phyloP scores from a whole-genome alignment of 2,329 filamentous ascomycete genomes.

The Alternaria novae-zelandiae region DNA sequence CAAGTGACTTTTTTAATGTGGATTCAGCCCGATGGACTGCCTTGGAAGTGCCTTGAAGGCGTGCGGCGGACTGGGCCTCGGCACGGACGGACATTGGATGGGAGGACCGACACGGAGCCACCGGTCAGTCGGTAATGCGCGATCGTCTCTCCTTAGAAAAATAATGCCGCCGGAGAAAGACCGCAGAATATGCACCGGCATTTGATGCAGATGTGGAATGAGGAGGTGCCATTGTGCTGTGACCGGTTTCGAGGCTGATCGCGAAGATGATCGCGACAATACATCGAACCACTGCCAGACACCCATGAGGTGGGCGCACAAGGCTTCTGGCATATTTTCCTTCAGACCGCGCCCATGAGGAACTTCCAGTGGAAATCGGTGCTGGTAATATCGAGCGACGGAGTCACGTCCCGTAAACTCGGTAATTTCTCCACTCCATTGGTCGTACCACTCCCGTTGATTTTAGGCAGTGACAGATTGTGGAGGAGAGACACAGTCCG shows the following conservation, averaged over 20 bases:
- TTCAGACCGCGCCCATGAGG: slow-evolving; percentile 40
- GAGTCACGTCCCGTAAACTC: slow-evolving; percentile 36
- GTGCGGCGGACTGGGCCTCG: neutral
- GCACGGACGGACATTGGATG: neutral
- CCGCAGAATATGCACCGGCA: neutral
- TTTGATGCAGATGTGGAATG: neutral
- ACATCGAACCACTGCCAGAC: neutral
- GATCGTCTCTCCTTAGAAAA: neutral
- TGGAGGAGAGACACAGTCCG: slow-evolving; percentile 43
- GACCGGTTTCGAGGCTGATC: neutral
- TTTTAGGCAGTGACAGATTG: slow-evolving; percentile 38
- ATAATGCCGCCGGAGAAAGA: neutral
- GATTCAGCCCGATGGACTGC: neutral
- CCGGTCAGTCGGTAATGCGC: neutral
- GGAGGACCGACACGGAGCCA: neutral
- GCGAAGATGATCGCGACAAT: neutral
- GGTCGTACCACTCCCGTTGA: slow-evolving; percentile 26
- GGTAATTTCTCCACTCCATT: slow-evolving; percentile 36
- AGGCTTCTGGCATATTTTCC: neutral
- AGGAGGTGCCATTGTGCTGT: neutral
- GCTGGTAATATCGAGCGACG: slow-evolving; percentile 38
- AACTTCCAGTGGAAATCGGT: slow-evolving; percentile 46
- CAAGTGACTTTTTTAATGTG: neutral
- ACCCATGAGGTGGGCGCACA: neutral
- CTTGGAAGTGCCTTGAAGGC: neutral